Evolutionary conservation across 2,329 filamentous ascomycete species (phyloP), one percentile per base, ranked within the genome.

Genomic region (Colletotrichum coccodes): DNA sequence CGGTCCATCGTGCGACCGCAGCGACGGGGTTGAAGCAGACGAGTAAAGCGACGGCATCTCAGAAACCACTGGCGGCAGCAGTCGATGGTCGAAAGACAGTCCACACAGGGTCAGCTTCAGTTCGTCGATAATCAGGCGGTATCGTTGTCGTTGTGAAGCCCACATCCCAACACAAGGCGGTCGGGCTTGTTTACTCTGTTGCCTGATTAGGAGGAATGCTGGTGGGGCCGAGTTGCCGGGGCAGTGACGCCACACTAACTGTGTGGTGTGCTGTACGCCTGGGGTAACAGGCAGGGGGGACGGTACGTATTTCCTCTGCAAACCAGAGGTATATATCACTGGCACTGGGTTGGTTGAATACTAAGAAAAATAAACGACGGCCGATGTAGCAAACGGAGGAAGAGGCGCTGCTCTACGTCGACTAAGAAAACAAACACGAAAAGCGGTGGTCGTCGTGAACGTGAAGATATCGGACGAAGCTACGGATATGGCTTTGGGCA

Each of bases 21-120:
- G 82, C 30, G 92, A 94, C 40, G 93, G 93, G 67, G 92, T 95
- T 62, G 93, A 95, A 56, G 93, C 93, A 63, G 89, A 91, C 23
- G 92, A 94, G 75, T 82, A 84, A 68, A 88, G 79, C 47, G 81
- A 70, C 57, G 75, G 74, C 62, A 73, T 71, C 69, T 79, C 76
- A 74, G 68, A 74, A 76, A 75, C 76, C 72, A 81, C 74, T 61
- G 82, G 76, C 59, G 83, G 83, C 80, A 87, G 83, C 65, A 85
- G 76, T 74, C 83, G 80, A 62, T 79, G 75, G 68, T 84, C 80
- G 62, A 83, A 73, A 70, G 82, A 79, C 75, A 84, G 82, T 71
- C 75, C 80, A 71, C 76, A 73, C 71, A 85, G 73, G 68, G 78
- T 80, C 72, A 81, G 76, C 71, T 80, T 76, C 75, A 82, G 74